Evolutionary conservation across 2,329 filamentous ascomycete genomes (phyloP).

Genomic region (Lasiodiplodia sp.): DNA sequence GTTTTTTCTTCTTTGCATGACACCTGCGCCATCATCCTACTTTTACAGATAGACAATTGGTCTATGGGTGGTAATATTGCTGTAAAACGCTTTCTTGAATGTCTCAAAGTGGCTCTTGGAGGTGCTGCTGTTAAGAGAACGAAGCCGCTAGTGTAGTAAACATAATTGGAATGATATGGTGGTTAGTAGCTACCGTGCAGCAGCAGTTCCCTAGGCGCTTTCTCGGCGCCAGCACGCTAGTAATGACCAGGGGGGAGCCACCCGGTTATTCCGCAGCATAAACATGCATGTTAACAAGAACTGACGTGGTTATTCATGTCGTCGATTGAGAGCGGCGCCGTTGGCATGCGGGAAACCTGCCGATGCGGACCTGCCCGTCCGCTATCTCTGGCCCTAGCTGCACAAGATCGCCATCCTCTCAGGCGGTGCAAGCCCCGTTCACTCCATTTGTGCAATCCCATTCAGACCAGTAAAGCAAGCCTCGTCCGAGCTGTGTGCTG

Average conservation of each 20-base stretch:
- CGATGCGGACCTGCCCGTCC: constrained; percentile 6
- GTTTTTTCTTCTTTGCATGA: neutral
- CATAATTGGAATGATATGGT: neutral
- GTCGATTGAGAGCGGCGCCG: neutral
- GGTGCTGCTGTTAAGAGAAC: too few species aligned
- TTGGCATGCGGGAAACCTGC: neutral
- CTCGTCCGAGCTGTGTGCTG: neutral
- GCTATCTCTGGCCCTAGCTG: constrained; percentile 5
- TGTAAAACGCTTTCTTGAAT: too few species aligned
- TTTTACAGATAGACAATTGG: neutral
- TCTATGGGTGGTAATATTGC: neutral
- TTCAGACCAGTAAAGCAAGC: constrained; percentile 13
- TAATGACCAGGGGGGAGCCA: constrained; percentile 10
- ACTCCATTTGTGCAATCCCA: neutral
- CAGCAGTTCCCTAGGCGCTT: neutral
- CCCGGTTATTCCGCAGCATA: constrained; percentile 16
- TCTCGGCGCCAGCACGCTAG: constrained; percentile 7
- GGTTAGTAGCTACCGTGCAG: neutral
- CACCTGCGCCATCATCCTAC: neutral
- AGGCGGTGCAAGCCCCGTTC: neutral
- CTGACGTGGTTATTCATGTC: constrained; percentile 24
- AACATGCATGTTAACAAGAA: constrained; percentile 2
- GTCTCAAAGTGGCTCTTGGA: too few species aligned
- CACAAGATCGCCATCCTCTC: constrained; percentile 3
- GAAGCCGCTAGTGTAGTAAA: too few species aligned